Base-by-base conservation (phyloP, 129 eudicot genomes). In the Saposhnikovia divaricata region DNA sequence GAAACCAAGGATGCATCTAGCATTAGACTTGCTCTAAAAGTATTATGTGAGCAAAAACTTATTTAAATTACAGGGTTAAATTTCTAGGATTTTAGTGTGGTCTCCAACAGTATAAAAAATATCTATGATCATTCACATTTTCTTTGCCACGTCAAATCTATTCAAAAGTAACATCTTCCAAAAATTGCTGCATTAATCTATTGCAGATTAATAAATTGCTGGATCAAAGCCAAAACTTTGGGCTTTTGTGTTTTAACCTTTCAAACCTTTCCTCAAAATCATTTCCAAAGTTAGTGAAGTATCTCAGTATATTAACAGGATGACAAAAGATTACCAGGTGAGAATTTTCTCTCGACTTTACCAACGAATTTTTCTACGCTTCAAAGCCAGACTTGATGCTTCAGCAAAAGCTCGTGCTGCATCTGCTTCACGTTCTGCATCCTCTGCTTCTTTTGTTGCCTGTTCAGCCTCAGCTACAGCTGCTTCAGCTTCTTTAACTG, bases 401-500 rank as follows among this genome's bases (percentile, higher is more conserved):
- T 85, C 96, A 82, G 93, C 97, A 88, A 90, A 89, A 25, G 83
- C 84, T 79, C 81, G 88, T 8, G 96, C 91, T 48, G 85, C 87
- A 55, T 90, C 89, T 14, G 99, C 97, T 78, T 95, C 97, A 23
- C 93, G 93, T 84, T 95, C 97, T 21, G 96, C 97, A 21, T 84
- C 90, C 82, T 92, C 93, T 44, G 99, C 99, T 77, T 90, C 97
- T 83, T 79, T 86, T 81, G 90, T 89, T 46, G 99, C 97, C 63
- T 46, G 80, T 77, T 95, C 99, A 83, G 99, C 97, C 79, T 84
- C 96, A 40, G 89, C 85, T 45, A 95, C 83, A 19, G 97, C 96
- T 74, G 88, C 93, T 86, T 95, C 98, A 45, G 98, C 98, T 83
- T 95, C 97, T 23, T 93, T 93, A 79, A 95, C 92, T 45, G 97